Percentiles rank a stretch among this genome's conserved stretches.
Evolutionary conservation across 2,329 filamentous ascomycete genomes (phyloP).

Genomic region (Cercospora beticola): DNA sequence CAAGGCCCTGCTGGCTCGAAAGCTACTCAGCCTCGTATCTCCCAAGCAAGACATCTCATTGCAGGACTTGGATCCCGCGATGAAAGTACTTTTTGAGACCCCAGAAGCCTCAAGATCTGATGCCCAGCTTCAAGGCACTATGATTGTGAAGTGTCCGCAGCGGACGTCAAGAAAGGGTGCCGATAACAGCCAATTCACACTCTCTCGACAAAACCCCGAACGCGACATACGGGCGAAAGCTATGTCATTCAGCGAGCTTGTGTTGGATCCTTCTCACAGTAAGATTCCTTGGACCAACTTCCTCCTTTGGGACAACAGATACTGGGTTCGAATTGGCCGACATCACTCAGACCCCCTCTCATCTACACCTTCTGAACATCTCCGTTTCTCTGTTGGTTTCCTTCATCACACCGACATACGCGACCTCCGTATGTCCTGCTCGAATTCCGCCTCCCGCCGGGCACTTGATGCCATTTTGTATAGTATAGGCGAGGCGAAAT

Average conservation of each 20-base stretch:
- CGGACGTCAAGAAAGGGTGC: not conserved
- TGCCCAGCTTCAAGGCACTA: not conserved
- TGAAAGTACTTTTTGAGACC: conserved; percentile 26
- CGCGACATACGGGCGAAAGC: not conserved
- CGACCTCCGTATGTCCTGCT: not conserved
- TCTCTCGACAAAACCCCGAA: not conserved
- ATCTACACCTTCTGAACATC: not conserved
- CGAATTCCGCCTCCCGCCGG: not conserved
- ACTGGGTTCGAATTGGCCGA: conserved; percentile 52
- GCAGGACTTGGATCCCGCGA: conserved; percentile 44
- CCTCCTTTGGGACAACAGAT: conserved; percentile 57
- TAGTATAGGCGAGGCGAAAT: not conserved
- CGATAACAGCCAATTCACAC: not conserved
- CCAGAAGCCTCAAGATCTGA: not conserved
- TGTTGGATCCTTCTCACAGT: too few relatives aligned
- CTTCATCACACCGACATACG: not conserved
- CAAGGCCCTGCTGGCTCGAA: conserved; percentile 49
- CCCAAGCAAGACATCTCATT: conserved; percentile 48
- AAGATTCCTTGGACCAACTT: conserved; percentile 31
- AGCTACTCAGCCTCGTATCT: conserved; percentile 51
- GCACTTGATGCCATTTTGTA: not conserved
- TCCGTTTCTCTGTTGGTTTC: conserved; percentile 7
- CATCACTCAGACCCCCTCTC: not conserved
- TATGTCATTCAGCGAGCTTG: not conserved
- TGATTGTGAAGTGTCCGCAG: conserved; percentile 3